phyloP scores from a whole-genome alignment of 163 green algal genomes.

The Volvox carteri region DNA sequence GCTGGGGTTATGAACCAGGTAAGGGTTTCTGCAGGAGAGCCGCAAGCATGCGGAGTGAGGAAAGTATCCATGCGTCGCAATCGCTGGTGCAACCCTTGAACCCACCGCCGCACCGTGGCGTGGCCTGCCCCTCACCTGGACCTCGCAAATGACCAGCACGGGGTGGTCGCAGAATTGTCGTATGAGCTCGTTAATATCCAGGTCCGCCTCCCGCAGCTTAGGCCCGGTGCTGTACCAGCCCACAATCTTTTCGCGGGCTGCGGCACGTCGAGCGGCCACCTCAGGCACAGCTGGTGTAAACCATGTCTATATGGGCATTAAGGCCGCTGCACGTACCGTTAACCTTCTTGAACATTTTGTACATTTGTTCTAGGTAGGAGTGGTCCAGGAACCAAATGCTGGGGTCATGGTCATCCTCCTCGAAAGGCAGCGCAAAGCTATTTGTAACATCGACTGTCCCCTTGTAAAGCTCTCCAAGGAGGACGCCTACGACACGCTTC shows the following conservation, averaged over 20 bases:
- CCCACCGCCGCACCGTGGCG: too few species aligned
- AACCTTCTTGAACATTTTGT: conserved; percentile 99
- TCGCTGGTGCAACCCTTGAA: too few species aligned
- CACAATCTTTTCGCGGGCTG: conserved; percentile 95
- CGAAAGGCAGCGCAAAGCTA: conserved; percentile 98
- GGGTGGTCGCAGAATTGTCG: conserved; percentile 88
- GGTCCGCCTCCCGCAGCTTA: conserved; percentile 92
- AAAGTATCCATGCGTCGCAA: too few species aligned
- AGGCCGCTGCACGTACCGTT: conserved; percentile 83
- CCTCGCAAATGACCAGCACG: conserved; percentile 97
- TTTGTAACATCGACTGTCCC: conserved; percentile 97
- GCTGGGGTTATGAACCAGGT: too few species aligned
- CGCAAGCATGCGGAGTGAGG: too few species aligned
- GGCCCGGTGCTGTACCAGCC: conserved; percentile 99
- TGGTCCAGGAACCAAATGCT: conserved; percentile 99
- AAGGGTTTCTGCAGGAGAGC: too few species aligned
- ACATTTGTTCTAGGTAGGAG: conserved; percentile 98
- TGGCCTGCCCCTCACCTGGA: conserved; percentile 86
- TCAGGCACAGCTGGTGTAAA: neutral
- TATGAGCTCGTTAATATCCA: conserved; percentile 95
- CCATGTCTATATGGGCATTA: neutral
- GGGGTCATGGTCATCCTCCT: conserved; percentile 98
- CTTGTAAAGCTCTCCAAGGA: conserved; percentile 93
- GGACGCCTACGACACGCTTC: conserved; percentile 96
- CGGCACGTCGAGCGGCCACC: neutral